phyloP scores from a whole-genome alignment of 352 stramenopile genomes.

The Globisporangium emineosum region DNA sequence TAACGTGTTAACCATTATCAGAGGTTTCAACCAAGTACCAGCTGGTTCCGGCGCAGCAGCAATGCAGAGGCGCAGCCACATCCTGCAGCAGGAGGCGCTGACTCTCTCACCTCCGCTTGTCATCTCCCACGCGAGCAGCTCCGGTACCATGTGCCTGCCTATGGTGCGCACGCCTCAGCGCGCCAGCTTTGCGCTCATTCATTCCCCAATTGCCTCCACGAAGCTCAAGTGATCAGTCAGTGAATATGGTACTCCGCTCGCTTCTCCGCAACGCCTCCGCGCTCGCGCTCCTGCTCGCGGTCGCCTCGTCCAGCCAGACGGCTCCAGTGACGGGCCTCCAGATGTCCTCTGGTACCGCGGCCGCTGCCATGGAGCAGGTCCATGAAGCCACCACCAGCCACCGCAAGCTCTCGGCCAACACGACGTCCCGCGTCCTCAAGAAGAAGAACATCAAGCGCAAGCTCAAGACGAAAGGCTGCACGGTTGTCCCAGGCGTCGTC shows the following conservation, averaged over 20 bases:
- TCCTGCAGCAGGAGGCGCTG: too few species aligned
- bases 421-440: background rate
- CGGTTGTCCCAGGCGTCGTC: constrained; percentile 5
- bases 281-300: constrained; percentile 14
- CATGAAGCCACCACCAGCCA: background rate
- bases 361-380: background rate
- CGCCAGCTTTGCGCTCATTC: background rate
- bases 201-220: background rate
- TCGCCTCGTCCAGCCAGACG: constrained; percentile 6
- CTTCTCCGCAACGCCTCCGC: constrained; percentile 15
- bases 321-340: background rate
- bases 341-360: background rate
- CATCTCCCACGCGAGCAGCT: too few species aligned
- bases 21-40: too few species aligned
- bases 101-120: too few species aligned
- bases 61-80: too few species aligned
- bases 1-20: too few species aligned
- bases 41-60: too few species aligned
- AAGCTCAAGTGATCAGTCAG: background rate
- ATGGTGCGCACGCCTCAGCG: background rate
- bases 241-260: constrained; percentile 13
- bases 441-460: constrained; percentile 5
- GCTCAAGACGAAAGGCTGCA: constrained; percentile 14
- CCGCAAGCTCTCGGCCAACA: constrained; percentile 10
- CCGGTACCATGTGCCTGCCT: too few species aligned